Evolutionary conservation across 345 rosid genomes (phyloP).

Genomic region (Eucalyptus tenuipes): DNA sequence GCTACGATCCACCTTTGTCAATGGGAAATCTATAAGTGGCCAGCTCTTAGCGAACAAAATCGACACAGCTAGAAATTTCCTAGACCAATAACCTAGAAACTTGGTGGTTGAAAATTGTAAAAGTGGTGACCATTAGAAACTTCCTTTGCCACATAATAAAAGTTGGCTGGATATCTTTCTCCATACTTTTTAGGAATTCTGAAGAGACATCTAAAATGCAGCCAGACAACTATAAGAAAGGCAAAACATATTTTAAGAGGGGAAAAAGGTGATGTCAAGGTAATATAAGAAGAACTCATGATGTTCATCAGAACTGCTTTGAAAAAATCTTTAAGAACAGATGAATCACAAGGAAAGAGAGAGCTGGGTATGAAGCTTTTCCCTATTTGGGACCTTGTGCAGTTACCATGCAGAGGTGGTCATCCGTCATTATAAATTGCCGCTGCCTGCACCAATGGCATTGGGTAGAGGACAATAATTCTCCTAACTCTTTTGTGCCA

Average conservation of each 20-base stretch:
- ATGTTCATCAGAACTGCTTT: not conserved
- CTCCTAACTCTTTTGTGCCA: not conserved
- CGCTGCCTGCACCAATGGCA: not conserved
- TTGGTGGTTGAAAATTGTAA: not conserved
- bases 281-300: not conserved
- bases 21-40: not conserved
- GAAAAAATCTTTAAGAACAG: not conserved
- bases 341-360: not conserved
- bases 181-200: not conserved
- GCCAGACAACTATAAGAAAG: not conserved
- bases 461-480: not conserved
- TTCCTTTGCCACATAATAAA: not conserved
- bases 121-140: not conserved
- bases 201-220: not conserved
- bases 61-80: not conserved
- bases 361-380: not conserved
- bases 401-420: not conserved
- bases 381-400: not conserved
- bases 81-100: not conserved
- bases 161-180: not conserved
- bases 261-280: not conserved
- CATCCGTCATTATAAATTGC: not conserved
- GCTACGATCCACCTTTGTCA: not conserved
- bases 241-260: not conserved
- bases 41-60: not conserved